Percentiles rank a stretch among this genome's conserved stretches.
Evolutionary conservation across 768 basidiomycete species (phyloP).

Genomic region (Asterophora lycoperdoides): DNA sequence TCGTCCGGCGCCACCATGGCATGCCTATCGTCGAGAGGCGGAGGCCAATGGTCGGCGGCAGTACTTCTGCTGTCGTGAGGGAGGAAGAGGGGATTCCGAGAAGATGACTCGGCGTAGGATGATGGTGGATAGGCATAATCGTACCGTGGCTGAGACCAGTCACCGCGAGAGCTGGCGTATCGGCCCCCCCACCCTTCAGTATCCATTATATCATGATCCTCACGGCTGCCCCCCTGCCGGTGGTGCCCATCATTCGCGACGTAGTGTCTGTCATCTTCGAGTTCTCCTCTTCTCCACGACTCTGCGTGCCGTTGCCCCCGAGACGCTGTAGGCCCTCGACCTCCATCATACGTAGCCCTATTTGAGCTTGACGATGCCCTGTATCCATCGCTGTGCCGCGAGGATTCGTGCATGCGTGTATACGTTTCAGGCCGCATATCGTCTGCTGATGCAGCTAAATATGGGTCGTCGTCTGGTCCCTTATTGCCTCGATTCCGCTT

Average conservation of each 20-base stretch:
- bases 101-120: constrained; percentile 47
- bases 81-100: constrained; percentile 30
- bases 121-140: constrained; percentile 39
- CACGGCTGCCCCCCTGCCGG: constrained; percentile 40
- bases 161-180: constrained; percentile 39
- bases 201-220: constrained; percentile 41
- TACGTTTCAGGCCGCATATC: constrained; percentile 51
- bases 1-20: constrained; percentile 13
- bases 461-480: constrained; percentile 46
- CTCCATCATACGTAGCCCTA: constrained; percentile 41
- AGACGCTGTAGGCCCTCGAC: constrained; percentile 50
- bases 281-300: constrained; percentile 45
- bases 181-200: constrained; percentile 44
- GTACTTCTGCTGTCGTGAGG: constrained; percentile 38
- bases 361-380: constrained; percentile 41
- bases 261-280: constrained; percentile 42
- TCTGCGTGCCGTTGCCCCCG: constrained; percentile 49
- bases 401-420: constrained; percentile 43
- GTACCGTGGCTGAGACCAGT: constrained; percentile 48
- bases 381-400: constrained; percentile 46
- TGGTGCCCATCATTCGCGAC: constrained; percentile 43
- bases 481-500: constrained; percentile 52
- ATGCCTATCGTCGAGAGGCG: constrained; percentile 24
- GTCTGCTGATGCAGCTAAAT: constrained; percentile 45
- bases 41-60: constrained; percentile 39